phyloP scores from a whole-genome alignment of 352 stramenopile genomes.

The Globisporangium uncinulatum region DNA sequence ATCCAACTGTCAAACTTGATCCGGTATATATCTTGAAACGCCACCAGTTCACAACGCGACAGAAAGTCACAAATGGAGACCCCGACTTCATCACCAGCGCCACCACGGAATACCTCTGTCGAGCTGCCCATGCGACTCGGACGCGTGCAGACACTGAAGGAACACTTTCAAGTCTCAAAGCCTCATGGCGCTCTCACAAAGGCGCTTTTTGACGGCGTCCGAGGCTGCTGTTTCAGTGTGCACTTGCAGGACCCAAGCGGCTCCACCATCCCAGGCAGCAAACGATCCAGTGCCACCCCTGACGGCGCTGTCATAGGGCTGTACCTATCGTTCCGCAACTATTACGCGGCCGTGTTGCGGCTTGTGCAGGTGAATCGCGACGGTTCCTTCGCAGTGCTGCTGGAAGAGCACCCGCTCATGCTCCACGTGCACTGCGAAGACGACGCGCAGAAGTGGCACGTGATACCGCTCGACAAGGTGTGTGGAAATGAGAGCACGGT shows the following conservation, averaged over 20 bases:
- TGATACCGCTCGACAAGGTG: slow-evolving; percentile 50
- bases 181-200: slow-evolving; percentile 12
- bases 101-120: slow-evolving; percentile 5
- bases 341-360: slow-evolving; percentile 47
- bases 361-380: slow-evolving; percentile 48
- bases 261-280: not conserved
- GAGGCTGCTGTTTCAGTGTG: slow-evolving; percentile 35
- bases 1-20: not conserved
- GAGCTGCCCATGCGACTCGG: slow-evolving; percentile 17
- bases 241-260: slow-evolving; percentile 16
- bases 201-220: slow-evolving; percentile 18
- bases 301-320: slow-evolving; percentile 8
- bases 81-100: not conserved
- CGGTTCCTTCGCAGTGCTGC: slow-evolving; percentile 31
- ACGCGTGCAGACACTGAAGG: slow-evolving; percentile 11
- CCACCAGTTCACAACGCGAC: not conserved
- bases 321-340: slow-evolving; percentile 61
- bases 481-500: too few relatives aligned
- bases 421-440: slow-evolving; percentile 52
- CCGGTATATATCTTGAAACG: not conserved
- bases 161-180: slow-evolving; percentile 14
- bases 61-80: not conserved
- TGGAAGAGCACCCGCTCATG: slow-evolving; percentile 46
- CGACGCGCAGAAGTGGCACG: slow-evolving; percentile 66
- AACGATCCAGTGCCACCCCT: not conserved